Evolutionary conservation across 306 rosid genomes (phyloP).

Genomic region (Corylus avellana): DNA sequence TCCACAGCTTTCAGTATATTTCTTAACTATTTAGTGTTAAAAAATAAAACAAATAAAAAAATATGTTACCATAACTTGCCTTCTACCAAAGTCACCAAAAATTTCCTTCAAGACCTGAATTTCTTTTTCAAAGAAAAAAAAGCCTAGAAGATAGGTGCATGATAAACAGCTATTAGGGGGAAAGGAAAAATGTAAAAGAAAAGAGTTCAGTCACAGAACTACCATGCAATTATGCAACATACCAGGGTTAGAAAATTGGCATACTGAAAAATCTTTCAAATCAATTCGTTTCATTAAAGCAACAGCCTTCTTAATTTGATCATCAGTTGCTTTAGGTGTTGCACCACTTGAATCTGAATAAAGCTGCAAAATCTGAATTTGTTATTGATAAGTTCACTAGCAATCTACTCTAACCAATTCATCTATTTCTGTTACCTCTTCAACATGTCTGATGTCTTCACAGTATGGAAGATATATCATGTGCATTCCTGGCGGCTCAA

Average conservation of each 20-base stretch:
- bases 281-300: slow-evolving; percentile 74
- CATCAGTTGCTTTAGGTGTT: slow-evolving; percentile 62
- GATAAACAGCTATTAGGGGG: not conserved
- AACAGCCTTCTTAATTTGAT: slow-evolving; percentile 71
- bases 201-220: not conserved
- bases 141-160: not conserved
- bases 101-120: too few relatives aligned
- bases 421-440: slow-evolving; percentile 65
- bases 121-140: too few relatives aligned
- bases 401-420: slow-evolving; percentile 23
- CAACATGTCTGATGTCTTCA: slow-evolving; percentile 87
- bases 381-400: slow-evolving; percentile 21
- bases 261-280: slow-evolving; percentile 77
- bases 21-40: too few relatives aligned
- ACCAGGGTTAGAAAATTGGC: slow-evolving; percentile 89
- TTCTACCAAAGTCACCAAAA: too few relatives aligned
- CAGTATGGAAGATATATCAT: slow-evolving; percentile 90
- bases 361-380: slow-evolving; percentile 50
- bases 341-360: slow-evolving; percentile 43
- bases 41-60: too few relatives aligned
- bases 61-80: too few relatives aligned
- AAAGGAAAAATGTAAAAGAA: too few relatives aligned
- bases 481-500: slow-evolving; percentile 97
- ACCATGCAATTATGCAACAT: slow-evolving; percentile 6
- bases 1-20: not conserved